phyloP scores from a whole-genome alignment of 1,284 basidiomycete species.

The Moniliella sp. region DNA sequence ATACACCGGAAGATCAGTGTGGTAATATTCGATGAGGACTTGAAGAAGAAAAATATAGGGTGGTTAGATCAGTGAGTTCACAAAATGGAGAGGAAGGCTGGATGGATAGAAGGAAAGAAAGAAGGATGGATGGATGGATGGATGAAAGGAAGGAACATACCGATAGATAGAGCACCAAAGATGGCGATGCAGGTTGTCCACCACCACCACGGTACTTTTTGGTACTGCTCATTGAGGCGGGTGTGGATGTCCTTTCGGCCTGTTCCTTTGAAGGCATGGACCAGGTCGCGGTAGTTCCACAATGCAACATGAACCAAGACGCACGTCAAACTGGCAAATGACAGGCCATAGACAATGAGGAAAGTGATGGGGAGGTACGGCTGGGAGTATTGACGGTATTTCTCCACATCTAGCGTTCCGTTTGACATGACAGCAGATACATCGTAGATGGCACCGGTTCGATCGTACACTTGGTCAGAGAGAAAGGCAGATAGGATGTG shows the following conservation, averaged over 20 bases:
- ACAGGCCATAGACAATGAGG: conserved; percentile 48
- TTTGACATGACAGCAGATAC: conserved; percentile 1
- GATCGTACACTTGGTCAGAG: conserved; percentile 1
- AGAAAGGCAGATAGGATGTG: conserved; percentile 1
- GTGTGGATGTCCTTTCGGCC: conserved; percentile 59
- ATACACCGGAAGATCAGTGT: conserved; percentile 55
- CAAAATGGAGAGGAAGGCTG: no score
- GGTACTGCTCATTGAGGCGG: conserved; percentile 57
- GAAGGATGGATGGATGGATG: conserved; percentile 51
- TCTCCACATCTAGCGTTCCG: conserved; percentile 1
- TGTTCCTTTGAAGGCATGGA: conserved; percentile 45
- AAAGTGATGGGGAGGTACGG: conserved; percentile 5
- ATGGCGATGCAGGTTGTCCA: conserved; percentile 41
- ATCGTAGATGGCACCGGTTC: not conserved
- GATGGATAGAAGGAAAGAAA: no score
- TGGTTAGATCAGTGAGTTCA: no score
- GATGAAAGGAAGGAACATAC: conserved; percentile 64
- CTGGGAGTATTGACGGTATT: conserved; percentile 1
- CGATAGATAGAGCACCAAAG: conserved; percentile 47
- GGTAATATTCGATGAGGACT: conserved; percentile 47
- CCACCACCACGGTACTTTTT: conserved; percentile 48
- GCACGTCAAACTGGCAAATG: conserved; percentile 52
- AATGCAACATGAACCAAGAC: conserved; percentile 46
- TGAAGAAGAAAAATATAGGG: conserved; percentile 43
- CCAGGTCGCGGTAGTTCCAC: conserved; percentile 40